Evolutionary conservation across 345 rosid genomes (phyloP).

Genomic region (Hevea brasiliensis): DNA sequence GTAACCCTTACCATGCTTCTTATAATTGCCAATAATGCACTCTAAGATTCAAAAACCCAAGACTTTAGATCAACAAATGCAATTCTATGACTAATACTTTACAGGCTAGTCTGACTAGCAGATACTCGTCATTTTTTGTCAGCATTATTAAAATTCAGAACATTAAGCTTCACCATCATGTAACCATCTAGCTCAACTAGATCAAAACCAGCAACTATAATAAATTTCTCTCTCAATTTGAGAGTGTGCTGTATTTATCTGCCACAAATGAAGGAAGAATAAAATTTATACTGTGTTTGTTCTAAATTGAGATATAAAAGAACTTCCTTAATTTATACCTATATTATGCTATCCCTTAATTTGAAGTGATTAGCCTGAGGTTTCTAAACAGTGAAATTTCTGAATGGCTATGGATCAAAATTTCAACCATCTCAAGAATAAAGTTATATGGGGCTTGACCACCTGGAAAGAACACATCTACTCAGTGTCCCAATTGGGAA

Average conservation of each 20-base stretch:
- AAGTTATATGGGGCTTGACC: background rate
- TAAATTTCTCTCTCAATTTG: background rate
- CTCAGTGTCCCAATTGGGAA: slow-evolving; percentile 53
- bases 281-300: background rate
- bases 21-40: too few relatives aligned
- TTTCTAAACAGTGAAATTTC: background rate
- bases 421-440: background rate
- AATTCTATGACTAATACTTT: too few relatives aligned
- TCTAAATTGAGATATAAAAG: background rate
- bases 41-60: too few relatives aligned
- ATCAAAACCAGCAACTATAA: background rate
- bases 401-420: background rate
- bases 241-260: background rate
- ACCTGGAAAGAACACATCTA: background rate
- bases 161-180: background rate
- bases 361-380: background rate
- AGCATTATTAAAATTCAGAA: background rate
- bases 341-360: background rate
- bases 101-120: too few relatives aligned
- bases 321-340: background rate
- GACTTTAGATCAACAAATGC: too few relatives aligned
- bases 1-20: background rate
- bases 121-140: too few relatives aligned
- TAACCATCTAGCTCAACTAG: background rate
- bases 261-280: background rate